Conservation (phyloP, 257 asterid species). For the Solanum rostratum region DNA sequence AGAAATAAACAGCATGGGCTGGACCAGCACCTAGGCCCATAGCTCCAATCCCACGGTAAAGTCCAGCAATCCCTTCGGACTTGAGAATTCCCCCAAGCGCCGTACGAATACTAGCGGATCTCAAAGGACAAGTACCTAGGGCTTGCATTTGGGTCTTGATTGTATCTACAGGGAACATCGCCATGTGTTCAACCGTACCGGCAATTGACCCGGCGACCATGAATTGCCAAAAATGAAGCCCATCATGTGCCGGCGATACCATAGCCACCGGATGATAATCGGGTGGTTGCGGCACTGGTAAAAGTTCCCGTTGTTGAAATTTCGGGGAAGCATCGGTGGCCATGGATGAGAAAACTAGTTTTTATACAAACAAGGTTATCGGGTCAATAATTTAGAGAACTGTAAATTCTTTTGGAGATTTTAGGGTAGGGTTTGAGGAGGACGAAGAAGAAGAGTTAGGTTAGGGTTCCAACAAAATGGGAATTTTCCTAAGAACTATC, state of each 20-base stretch:
- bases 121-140: slow-evolving; percentile 70
- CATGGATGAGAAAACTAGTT: slow-evolving; percentile 22
- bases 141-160: slow-evolving; percentile 94
- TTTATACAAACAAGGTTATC: neutral
- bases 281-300: slow-evolving; percentile 39
- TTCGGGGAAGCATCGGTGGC: slow-evolving; percentile 66
- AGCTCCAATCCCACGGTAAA: slow-evolving; percentile 91
- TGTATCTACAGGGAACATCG: slow-evolving; percentile 96
- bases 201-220: slow-evolving; percentile 93
- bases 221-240: slow-evolving; percentile 78
- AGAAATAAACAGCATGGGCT: slow-evolving; percentile 89
- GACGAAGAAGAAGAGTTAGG: no score
- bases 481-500: no score
- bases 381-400: neutral
- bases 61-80: slow-evolving; percentile 57
- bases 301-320: slow-evolving; percentile 55
- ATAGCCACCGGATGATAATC: slow-evolving; percentile 31
- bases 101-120: slow-evolving; percentile 45
- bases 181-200: slow-evolving; percentile 93
- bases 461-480: no score
- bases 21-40: slow-evolving; percentile 99
- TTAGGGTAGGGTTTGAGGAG: no score
- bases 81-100: slow-evolving; percentile 59
- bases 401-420: no score
- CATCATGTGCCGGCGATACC: slow-evolving; percentile 53